phyloP scores from a whole-genome alignment of 305 asterid species.

The Fraxinus paxiana region DNA sequence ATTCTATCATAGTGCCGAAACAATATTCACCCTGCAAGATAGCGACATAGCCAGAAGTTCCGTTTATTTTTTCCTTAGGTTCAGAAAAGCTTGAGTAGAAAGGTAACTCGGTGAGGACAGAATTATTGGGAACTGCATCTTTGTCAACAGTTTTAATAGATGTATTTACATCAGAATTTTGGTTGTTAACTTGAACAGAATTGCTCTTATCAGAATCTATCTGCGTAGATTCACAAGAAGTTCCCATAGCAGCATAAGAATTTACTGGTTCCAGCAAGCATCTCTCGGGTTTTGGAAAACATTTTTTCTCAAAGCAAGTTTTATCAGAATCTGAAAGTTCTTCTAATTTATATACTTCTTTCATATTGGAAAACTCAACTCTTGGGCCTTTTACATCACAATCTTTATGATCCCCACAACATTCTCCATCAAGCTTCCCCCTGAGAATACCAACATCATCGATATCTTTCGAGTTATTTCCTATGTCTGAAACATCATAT shows the following conservation, averaged over 20 bases:
- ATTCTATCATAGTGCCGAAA: conserved; percentile 25
- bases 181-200: conserved; percentile 22
- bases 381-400: conserved; percentile 9
- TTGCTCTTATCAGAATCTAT: conserved; percentile 18
- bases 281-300: conserved; percentile 13
- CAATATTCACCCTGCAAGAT: conserved; percentile 27
- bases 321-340: conserved; percentile 24
- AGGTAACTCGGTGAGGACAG: conserved; percentile 25
- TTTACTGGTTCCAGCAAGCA: conserved; percentile 14
- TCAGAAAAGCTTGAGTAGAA: conserved; percentile 20
- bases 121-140: conserved; percentile 23
- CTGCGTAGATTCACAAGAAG: conserved; percentile 23
- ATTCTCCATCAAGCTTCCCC: conserved; percentile 17
- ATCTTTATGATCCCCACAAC: conserved; percentile 12
- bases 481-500: conserved; percentile 30
- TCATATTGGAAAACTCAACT: conserved; percentile 15
- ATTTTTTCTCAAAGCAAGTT: conserved; percentile 23
- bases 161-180: conserved; percentile 23
- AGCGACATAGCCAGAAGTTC: conserved; percentile 10
- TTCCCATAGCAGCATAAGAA: conserved; percentile 16
- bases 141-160: conserved; percentile 21
- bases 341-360: conserved; percentile 30
- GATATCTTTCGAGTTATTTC: conserved; percentile 22
- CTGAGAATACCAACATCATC: conserved; percentile 11
- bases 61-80: conserved; percentile 19